Conservation (phyloP, 1,139 yeast genomes). For the Yamadazyma membranifaciens region DNA sequence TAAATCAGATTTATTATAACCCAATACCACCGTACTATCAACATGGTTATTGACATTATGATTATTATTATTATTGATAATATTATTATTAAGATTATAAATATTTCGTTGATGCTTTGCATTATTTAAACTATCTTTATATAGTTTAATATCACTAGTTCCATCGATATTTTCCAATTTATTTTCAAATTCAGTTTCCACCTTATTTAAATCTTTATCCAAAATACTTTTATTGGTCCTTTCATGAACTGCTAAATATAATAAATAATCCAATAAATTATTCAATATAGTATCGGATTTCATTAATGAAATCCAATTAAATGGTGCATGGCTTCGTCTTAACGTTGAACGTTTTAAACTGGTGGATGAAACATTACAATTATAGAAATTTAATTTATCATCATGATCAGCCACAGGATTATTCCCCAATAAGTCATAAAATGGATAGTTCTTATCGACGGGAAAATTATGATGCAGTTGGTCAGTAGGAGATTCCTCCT, state of each 20-base stretch:
- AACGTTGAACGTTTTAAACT: neutral
- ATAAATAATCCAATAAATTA: slow-evolving; percentile 5
- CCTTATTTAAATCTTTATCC: neutral
- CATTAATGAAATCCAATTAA: slow-evolving; percentile 34
- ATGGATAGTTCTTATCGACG: slow-evolving; percentile 1
- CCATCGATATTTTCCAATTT: slow-evolving; percentile 6
- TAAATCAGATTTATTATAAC: neutral
- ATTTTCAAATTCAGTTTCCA: slow-evolving; percentile 4
- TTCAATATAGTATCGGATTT: slow-evolving; percentile 20
- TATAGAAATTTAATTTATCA: slow-evolving; percentile 33
- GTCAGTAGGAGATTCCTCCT: neutral
- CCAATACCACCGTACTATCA: neutral
- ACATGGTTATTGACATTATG: neutral
- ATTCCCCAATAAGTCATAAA: slow-evolving; percentile 9
- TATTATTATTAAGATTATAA: neutral
- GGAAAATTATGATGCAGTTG: neutral
- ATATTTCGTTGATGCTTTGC: neutral
- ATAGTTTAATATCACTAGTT: slow-evolving; percentile 3
- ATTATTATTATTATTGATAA: neutral
- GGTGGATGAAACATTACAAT: slow-evolving; percentile 5
- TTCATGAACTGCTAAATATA: slow-evolving; percentile 1
- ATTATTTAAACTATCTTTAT: neutral
- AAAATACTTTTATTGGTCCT: neutral
- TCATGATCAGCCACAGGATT: slow-evolving; percentile 13
- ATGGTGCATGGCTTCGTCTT: slow-evolving; percentile 30